Evolutionary conservation across 768 basidiomycete species (phyloP), one percentile per base, ranked within the genome.

Genomic region (Boletus fagicola): DNA sequence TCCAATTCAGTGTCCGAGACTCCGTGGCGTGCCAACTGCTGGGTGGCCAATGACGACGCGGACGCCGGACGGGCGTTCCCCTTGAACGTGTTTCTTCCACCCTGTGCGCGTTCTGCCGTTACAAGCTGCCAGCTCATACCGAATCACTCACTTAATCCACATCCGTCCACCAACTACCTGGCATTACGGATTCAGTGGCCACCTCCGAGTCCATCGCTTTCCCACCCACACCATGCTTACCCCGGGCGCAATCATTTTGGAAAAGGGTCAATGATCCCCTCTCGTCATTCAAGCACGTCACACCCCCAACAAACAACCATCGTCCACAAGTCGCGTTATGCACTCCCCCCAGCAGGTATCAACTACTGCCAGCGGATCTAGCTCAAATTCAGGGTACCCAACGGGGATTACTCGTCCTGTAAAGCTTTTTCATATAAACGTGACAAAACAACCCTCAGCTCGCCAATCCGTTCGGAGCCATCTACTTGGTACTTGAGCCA

Each of bases 391-490:
- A 69, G 69, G 69, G 67, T 59, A 30, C n/a, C 2, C 12, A 53
- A 56, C 69, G 70, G 69, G 70, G 70, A 70, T 72, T 70, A 70
- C 70, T 60, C 61, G 44, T 63, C 63, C 40, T 52, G 54, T 68
- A 51, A 60, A 53, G 40, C 60, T 53, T 54, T 39, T 60, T 45
- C 63, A 62, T 59, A 63, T 62, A 30, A 59, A 43, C 57, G 58
- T 69, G 68, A 57, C 54, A 39, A 62, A 48, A 40, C 49, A 49
- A 58, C 24, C 38, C 51, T 51, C 40, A 16, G 42, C 52, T 24
- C 42, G 46, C 50, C 59, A 62, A 44, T 54, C 26, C 35, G 15
- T 20, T 20, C 12, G n/a, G 51, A 28, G n/a, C 31, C 56, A 44
- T 35, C 10, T 16, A n/a, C 44, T 43, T 24, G 30, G 49, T 16